phyloP scores from a whole-genome alignment of 2,329 filamentous ascomycete species.

The Calonectria leucothoes region DNA sequence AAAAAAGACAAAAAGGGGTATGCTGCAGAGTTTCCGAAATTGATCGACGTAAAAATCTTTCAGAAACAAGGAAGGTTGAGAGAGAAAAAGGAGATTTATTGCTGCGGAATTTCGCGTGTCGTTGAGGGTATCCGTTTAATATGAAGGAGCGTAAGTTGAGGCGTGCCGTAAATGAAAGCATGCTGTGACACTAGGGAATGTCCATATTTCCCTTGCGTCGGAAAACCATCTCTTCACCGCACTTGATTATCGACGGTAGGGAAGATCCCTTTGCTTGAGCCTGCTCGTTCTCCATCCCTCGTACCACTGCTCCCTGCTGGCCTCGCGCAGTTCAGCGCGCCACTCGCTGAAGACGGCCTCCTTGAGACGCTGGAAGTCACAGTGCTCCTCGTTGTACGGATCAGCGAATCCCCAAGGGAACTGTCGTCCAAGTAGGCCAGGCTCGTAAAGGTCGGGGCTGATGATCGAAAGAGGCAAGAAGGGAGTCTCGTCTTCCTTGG shows the following conservation, averaged over 20 bases:
- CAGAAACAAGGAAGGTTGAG: conserved; percentile 28
- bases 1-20: conserved; percentile 47
- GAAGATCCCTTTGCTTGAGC: conserved; percentile 66
- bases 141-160: conserved; percentile 11
- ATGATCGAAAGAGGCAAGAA: conserved; percentile 92
- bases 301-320: conserved; percentile 93
- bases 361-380: conserved; percentile 91
- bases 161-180: conserved; percentile 20
- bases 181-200: conserved; percentile 1
- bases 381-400: conserved; percentile 90
- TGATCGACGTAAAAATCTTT: conserved; percentile 35
- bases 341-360: conserved; percentile 94
- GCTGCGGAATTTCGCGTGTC: conserved; percentile 29
- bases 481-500: conserved; percentile 67
- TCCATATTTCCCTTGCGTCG: conserved; percentile 15
- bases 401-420: conserved; percentile 99
- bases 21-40: conserved; percentile 48
- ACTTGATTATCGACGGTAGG: conserved; percentile 48
- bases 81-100: conserved; percentile 33
- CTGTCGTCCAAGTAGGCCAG: conserved; percentile 80
- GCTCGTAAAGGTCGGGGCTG: conserved; percentile 92
- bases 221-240: conserved; percentile 6
- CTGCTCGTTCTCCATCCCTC: conserved; percentile 90
- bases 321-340: conserved; percentile 89
- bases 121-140: conserved; percentile 30